Conservation (phyloP, 768 basidiomycete genomes). For the Agaricus subrufescens region DNA sequence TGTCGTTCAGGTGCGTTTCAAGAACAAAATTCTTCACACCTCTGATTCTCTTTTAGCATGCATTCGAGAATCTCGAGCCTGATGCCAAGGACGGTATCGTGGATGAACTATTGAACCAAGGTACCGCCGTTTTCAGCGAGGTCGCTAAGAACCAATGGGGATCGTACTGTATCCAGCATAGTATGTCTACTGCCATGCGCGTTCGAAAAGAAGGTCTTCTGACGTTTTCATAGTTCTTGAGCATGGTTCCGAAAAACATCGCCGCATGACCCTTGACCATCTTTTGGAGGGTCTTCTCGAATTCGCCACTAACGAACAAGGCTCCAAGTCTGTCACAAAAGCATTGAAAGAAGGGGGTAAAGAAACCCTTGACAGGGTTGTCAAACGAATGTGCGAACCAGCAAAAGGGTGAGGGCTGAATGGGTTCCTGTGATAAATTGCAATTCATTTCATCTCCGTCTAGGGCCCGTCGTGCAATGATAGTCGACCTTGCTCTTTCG, state of each 20-base stretch:
- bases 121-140: slow-evolving; percentile 60
- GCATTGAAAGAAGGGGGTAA: slow-evolving; percentile 82
- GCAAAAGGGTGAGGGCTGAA: slow-evolving; percentile 58
- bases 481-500: slow-evolving; percentile 82
- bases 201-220: not conserved
- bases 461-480: slow-evolving; percentile 69
- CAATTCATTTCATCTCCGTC: slow-evolving; percentile 4
- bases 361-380: slow-evolving; percentile 68
- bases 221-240: slow-evolving; percentile 58
- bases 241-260: slow-evolving; percentile 75
- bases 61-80: slow-evolving; percentile 82
- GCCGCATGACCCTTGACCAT: slow-evolving; percentile 73
- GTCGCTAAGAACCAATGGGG: slow-evolving; percentile 89
- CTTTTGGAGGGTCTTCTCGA: slow-evolving; percentile 72
- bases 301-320: slow-evolving; percentile 79
- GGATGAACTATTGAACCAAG: slow-evolving; percentile 76
- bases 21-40: not conserved
- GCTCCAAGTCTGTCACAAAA: slow-evolving; percentile 83
- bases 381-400: slow-evolving; percentile 82
- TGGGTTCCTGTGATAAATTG: not conserved
- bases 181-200: slow-evolving; percentile 35
- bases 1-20: slow-evolving; percentile 65
- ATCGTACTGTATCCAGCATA: slow-evolving; percentile 82
- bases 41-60: slow-evolving; percentile 44
- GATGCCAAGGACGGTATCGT: slow-evolving; percentile 82